Base-by-base conservation (phyloP, 177 flowering plant species). In the Vitis hybrid region DNA sequence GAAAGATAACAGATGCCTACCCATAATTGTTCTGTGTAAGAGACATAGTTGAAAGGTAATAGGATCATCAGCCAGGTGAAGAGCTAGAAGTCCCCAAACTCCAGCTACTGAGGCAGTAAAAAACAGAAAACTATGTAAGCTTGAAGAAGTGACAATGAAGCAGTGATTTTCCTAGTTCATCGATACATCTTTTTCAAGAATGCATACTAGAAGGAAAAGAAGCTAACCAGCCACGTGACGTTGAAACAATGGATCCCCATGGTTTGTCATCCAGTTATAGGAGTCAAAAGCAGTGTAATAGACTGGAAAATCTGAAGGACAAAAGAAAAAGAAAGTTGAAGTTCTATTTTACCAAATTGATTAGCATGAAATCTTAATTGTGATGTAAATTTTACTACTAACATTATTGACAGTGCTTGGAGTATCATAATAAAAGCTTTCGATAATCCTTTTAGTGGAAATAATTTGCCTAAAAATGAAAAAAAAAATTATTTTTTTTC, bases 241-340 rank as follows among this genome's bases (percentile, higher is more conserved):
- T 23, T 83, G 92, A 80, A 95, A 95, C 60, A 74, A 74, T 26
- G 97, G 99, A 82, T 95, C 99, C 54, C 91, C 98, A 67, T 77
- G 60, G 52, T 70, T 80, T 71, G 62, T 67, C 89, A 95, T 91
- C 98, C 98, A 95, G 55, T 81, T 81, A 72, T 82, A 95, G 64
- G 97, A 77, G 67, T 95, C 99, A 76, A 83, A 93, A 64, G 93
- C 97, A 54, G 98, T 93, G 78, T 95, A 97, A 73, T 95, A 95
- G 19, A 19, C 19, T 19, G 19, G 19, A 19, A 19, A 19, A 19
- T 19, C 19, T 19, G 19, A 19, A 19, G 19, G 19, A 19, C 19
- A 19, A 19, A 19, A 19, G 19, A 19, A 19, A 19, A 19, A 19
- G 19, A 19, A 19, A 19, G 19, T 19, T 19, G 19, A 19, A 19